These are phyloP conservation scores for Aspergillus caelatus DNA, from an alignment of 2,329 filamentous ascomycete species.

Conservation along the genomic window DNA sequence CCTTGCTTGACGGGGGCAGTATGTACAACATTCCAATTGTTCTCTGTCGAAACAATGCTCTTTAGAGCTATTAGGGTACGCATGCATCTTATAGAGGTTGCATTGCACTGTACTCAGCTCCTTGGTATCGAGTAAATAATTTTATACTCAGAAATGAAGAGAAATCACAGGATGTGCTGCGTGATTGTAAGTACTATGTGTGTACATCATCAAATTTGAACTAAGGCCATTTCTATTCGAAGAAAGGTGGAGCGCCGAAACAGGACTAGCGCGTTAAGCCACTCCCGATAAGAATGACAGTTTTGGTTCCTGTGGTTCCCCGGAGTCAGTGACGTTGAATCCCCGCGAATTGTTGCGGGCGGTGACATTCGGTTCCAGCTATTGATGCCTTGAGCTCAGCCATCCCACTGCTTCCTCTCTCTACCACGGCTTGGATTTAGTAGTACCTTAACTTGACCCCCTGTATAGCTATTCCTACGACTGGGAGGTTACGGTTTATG, in stretches of 20 bases:
- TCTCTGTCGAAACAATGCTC: too few species aligned
- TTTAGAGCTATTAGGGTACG: too few species aligned
- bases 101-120: too few species aligned
- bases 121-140: too few species aligned
- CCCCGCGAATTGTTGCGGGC: neutral
- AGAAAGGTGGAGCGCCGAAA: neutral
- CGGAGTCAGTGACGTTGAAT: conserved; percentile 5
- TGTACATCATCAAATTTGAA: too few species aligned
- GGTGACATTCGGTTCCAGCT: conserved; percentile 1
- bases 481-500: neutral
- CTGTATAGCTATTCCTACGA: neutral
- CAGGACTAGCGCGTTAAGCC: neutral
- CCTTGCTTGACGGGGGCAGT: too few species aligned
- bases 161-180: too few species aligned
- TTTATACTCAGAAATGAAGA: too few species aligned
- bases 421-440: neutral
- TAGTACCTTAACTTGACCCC: neutral
- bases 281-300: neutral
- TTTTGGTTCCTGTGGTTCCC: neutral
- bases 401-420: neutral
- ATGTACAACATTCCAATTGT: too few species aligned
- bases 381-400: conserved; percentile 3
- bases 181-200: too few species aligned
- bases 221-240: too few species aligned
- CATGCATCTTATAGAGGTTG: too few species aligned